phyloP scores from a whole-genome alignment of 352 stramenopile genomes.

The Phytophthora lateralis region DNA sequence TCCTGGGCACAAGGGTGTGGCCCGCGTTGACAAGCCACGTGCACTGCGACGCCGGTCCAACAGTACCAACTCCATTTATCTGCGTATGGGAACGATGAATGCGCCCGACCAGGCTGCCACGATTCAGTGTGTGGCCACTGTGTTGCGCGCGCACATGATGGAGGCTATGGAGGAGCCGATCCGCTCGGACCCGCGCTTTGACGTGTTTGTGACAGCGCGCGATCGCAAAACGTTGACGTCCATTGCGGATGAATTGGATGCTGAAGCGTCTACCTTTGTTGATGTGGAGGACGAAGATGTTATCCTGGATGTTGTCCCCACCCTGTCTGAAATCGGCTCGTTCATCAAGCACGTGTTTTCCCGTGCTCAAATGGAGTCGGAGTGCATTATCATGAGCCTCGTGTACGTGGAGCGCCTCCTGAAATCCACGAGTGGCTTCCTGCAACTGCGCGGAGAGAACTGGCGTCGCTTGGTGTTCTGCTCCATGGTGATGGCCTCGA shows the following conservation, averaged over 20 bases:
- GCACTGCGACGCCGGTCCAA: constrained; percentile 90
- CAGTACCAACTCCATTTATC: constrained; percentile 94
- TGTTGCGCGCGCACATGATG: constrained; percentile 96
- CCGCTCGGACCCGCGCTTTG: constrained; percentile 56
- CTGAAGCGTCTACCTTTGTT: constrained; percentile 31
- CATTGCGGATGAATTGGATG: constrained; percentile 34
- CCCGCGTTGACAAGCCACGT: constrained; percentile 38
- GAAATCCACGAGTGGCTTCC: constrained; percentile 82
- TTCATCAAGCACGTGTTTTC: constrained; percentile 96
- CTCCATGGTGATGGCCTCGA: constrained; percentile 96
- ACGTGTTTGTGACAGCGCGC: constrained; percentile 69
- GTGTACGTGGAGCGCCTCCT: constrained; percentile 98
- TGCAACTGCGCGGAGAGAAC: constrained; percentile 87
- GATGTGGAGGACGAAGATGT: constrained; percentile 37
- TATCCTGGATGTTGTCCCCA: constrained; percentile 67
- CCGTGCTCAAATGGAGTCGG: constrained; percentile 91
- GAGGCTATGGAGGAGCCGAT: constrained; percentile 74
- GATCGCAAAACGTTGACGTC: constrained; percentile 42
- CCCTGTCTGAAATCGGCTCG: constrained; percentile 86
- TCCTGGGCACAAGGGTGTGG: constrained; percentile 19
- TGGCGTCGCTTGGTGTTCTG: constrained; percentile 96
- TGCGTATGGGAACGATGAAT: constrained; percentile 94
- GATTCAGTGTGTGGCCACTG: constrained; percentile 95
- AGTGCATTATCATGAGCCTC: constrained; percentile 98
- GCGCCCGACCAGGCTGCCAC: constrained; percentile 95